Evolutionary conservation across 75 land plant genomes (phyloP).

Genomic region (Ceratopteris richardii): DNA sequence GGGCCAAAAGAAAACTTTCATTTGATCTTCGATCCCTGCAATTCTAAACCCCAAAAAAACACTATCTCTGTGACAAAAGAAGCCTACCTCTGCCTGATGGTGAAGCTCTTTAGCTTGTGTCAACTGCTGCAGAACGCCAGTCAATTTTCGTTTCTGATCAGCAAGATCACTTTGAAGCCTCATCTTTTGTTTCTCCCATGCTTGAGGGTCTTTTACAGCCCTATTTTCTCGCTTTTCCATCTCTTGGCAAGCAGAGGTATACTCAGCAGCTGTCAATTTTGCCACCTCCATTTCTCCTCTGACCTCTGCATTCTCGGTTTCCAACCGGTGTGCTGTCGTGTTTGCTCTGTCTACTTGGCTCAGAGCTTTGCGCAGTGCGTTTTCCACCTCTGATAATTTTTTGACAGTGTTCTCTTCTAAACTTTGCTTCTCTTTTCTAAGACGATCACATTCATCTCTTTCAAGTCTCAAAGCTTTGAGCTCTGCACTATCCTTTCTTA

Average conservation of each 20-base stretch:
- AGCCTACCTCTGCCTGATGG: constrained; percentile 59
- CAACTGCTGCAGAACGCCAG: constrained; percentile 38
- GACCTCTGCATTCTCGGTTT: constrained; percentile 58
- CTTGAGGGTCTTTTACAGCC: constrained; percentile 48
- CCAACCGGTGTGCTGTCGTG: constrained; percentile 45
- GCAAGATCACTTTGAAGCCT: constrained; percentile 60
- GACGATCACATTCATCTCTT: constrained; percentile 57
- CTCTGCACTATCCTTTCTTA: constrained; percentile 75
- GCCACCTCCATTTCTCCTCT: constrained; percentile 74
- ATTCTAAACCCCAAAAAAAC: neutral
- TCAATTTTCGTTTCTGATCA: constrained; percentile 44
- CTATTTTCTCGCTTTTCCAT: constrained; percentile 54
- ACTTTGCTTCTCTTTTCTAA: constrained; percentile 61
- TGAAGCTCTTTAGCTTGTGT: constrained; percentile 50
- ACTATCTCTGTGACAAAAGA: neutral
- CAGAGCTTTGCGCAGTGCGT: constrained; percentile 65
- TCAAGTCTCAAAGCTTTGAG: constrained; percentile 74
- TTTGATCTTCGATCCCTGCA: no score
- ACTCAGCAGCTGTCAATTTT: constrained; percentile 56
- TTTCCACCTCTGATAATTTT: constrained; percentile 80
- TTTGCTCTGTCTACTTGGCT: constrained; percentile 67
- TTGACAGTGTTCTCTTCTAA: constrained; percentile 80
- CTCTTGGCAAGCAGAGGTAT: constrained; percentile 62
- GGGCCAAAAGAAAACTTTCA: no score
- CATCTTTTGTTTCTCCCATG: constrained; percentile 72